phyloP scores from a whole-genome alignment of 1,284 basidiomycete genomes.

The Cutaneotrichosporon cavernicola region DNA sequence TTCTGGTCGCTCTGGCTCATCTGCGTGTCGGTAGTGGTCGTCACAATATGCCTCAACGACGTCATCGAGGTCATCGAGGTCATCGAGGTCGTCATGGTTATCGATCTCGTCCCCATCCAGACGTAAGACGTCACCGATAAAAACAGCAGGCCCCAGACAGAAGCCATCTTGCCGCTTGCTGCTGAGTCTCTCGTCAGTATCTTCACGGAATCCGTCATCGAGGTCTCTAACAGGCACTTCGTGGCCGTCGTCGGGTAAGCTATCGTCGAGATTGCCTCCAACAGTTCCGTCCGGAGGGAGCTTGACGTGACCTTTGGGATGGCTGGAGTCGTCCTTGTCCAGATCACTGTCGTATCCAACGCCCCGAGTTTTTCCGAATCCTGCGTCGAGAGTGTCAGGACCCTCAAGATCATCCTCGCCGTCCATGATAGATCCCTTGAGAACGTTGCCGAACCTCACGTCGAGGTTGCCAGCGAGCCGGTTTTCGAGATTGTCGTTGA shows the following conservation, averaged over 20 bases:
- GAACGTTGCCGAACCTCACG: not conserved
- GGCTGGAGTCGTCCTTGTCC: not conserved
- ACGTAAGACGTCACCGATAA: not conserved
- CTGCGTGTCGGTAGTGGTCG: too few relatives aligned
- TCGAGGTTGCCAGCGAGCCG: not conserved
- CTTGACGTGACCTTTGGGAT: not conserved
- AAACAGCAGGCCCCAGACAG: not conserved
- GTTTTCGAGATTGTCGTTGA: not conserved
- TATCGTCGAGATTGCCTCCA: not conserved
- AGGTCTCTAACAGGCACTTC: not conserved
- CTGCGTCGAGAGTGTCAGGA: not conserved
- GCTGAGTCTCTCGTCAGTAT: not conserved
- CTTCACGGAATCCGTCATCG: not conserved
- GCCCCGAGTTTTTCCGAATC: not conserved
- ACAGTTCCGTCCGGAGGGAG: not conserved
- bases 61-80: not conserved
- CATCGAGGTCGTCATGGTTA: not conserved
- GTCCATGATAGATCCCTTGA: too few relatives aligned
- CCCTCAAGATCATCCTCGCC: not conserved
- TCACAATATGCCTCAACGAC: not conserved
- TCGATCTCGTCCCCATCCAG: not conserved
- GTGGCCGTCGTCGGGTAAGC: not conserved
- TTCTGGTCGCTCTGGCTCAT: too few relatives aligned
- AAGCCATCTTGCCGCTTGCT: not conserved
- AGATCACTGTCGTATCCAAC: not conserved